Base-by-base conservation (phyloP, 108 stramenopile species). In the Nitzschia inconspicua region DNA sequence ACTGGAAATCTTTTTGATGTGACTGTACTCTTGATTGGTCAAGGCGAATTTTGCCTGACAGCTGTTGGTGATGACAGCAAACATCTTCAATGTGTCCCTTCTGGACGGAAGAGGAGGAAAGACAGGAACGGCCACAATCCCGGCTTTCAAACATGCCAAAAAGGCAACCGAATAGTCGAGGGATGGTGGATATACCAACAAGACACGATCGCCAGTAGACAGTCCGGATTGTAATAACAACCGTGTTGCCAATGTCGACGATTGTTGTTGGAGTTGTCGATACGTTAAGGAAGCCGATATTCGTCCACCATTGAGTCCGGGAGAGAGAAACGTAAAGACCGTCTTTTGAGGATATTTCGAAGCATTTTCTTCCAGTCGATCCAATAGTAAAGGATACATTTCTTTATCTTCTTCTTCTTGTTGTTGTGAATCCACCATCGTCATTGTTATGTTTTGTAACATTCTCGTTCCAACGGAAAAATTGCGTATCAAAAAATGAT, bases 131-230 rank as follows among this genome's bases (percentile, higher is more conserved):
- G 94, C 94, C 16, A 96, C 80, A 24, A 94, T 47, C 20, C 91
- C 88, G 6, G 85, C 83, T 41, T 93, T 89, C 49, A 98, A 74
- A 71, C 97, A 98, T 3, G 97, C 97, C 20, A 99, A 56, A 65
- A 99, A 98, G 4, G 95, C 83, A 11, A 97, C 61, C 39, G 95
- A 89, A 57, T 97, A 99, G 28, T 97, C 89, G 22, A 97, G 81
- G 4, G 96, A 95, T 5, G 98, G 98, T 20, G 95, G 89, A 64
- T 97, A 99, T 20, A 98, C 97, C 35, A 99, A 73, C 10, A 99
- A 59, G 3, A 88, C 83, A 16, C 66, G 29, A 62, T 83, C 81
- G 41, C 77, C 77, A 16, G 42, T 39, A 34, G 55, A 44, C 22
- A 83, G 24, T 28, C 73, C 73, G 14, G 55, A 24, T 23, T 28